Evolutionary conservation across 2,329 filamentous ascomycete genomes (phyloP).

Genomic region (Diaporthe vexans): DNA sequence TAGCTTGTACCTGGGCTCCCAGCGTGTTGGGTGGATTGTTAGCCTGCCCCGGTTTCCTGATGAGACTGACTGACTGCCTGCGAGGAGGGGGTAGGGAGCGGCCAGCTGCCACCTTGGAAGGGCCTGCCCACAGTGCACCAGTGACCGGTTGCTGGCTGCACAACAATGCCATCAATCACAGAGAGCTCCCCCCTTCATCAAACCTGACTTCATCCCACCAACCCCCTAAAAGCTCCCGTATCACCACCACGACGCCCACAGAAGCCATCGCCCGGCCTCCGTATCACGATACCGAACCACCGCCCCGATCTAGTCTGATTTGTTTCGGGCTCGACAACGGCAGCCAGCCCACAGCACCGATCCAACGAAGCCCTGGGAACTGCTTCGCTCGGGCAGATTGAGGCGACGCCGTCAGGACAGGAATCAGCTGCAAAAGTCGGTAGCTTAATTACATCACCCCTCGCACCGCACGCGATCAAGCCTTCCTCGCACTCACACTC

Average conservation of each 20-base stretch:
- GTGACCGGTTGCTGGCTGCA: constrained; percentile 29
- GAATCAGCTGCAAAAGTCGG: constrained; percentile 43
- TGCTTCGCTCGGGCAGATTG: constrained; percentile 32
- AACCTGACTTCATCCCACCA: constrained; percentile 41
- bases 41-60: constrained; percentile 38
- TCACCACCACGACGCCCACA: constrained; percentile 36
- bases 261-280: constrained; percentile 33
- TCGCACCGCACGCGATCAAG: constrained; percentile 40
- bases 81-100: constrained; percentile 29
- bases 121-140: constrained; percentile 35
- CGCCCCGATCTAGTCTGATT: constrained; percentile 19
- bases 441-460: constrained; percentile 42
- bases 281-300: constrained; percentile 32
- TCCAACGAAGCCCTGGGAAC: constrained; percentile 26
- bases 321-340: constrained; percentile 18
- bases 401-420: constrained; percentile 37
- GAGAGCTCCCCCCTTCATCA: constrained; percentile 39
- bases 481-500: constrained; percentile 37
- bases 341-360: constrained; percentile 27
- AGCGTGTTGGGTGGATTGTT: not conserved
- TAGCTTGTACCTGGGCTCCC: not conserved
- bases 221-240: constrained; percentile 39
- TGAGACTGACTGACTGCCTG: constrained; percentile 3
- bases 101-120: constrained; percentile 30
- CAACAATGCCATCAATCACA: constrained; percentile 32